These are phyloP conservation scores for Ampelomyces quisqualis DNA, from an alignment of 2,329 filamentous ascomycete species.

Conservation along the genomic window DNA sequence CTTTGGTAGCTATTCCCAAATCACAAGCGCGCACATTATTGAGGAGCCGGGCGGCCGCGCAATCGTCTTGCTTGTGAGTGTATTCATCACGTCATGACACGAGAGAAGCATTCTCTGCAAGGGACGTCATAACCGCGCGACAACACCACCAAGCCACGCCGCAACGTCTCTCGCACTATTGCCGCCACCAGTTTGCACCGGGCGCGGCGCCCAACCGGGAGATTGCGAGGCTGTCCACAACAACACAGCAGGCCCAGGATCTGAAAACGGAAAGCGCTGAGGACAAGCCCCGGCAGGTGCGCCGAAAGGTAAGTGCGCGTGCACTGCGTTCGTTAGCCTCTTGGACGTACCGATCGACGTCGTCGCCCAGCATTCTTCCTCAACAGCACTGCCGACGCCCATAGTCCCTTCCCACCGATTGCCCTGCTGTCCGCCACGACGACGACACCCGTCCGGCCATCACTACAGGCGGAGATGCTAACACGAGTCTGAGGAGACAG, in stretches of 20 bases:
- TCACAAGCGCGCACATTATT: too few species aligned
- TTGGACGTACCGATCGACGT: slow-evolving; percentile 4
- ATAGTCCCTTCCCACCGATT: slow-evolving; percentile 13
- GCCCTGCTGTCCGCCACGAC: slow-evolving; percentile 11
- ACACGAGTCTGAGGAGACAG: slow-evolving; percentile 16
- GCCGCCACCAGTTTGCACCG: neutral
- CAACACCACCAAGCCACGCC: neutral
- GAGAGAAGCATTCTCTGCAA: too few species aligned
- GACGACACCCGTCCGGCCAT: slow-evolving; percentile 15
- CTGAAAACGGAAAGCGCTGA: slow-evolving; percentile 7
- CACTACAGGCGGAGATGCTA: slow-evolving; percentile 22
- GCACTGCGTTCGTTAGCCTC: slow-evolving; percentile 5
- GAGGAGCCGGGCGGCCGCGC: slow-evolving; percentile 2
- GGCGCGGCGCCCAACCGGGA: neutral
- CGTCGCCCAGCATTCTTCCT: slow-evolving; percentile 25
- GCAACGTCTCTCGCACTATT: neutral
- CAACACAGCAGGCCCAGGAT: neutral
- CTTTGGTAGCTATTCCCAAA: too few species aligned
- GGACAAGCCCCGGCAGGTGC: slow-evolving; percentile 1
- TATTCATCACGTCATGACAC: slow-evolving; percentile 3
- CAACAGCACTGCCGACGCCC: slow-evolving; percentile 18
- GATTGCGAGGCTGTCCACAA: slow-evolving; percentile 1
- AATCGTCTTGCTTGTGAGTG: slow-evolving; percentile 1
- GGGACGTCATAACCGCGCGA: too few species aligned
- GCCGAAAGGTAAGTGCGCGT: neutral